These are phyloP conservation scores for Gaeumannomyces sp. DNA, from an alignment of 2,329 filamentous ascomycete species.

Conservation along the genomic window DNA sequence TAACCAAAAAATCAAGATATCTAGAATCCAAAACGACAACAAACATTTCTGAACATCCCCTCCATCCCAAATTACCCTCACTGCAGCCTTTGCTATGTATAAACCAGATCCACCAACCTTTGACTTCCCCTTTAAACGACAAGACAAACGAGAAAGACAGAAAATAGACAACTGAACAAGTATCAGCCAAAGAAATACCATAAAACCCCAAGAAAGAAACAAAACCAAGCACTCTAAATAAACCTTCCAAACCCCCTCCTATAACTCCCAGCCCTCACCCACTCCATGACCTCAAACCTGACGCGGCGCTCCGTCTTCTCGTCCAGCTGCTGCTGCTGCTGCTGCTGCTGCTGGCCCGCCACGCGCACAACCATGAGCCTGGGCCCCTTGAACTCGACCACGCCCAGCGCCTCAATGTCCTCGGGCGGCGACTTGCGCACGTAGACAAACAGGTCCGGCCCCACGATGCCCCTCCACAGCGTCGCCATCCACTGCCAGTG, in stretches of 20 bases:
- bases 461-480: slow-evolving; percentile 81
- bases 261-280: slow-evolving; percentile 50
- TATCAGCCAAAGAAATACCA: not conserved
- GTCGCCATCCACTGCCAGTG: slow-evolving; percentile 98
- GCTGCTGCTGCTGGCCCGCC: slow-evolving; percentile 12
- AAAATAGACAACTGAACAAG: not conserved
- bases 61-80: too few relatives aligned
- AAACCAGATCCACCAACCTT: too few relatives aligned
- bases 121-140: too few relatives aligned
- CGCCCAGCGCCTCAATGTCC: slow-evolving; percentile 24
- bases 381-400: slow-evolving; percentile 53
- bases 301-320: slow-evolving; percentile 68
- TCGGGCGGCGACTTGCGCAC: slow-evolving; percentile 33
- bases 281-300: slow-evolving; percentile 84
- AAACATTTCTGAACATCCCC: too few relatives aligned
- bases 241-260: slow-evolving; percentile 1
- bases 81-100: too few relatives aligned
- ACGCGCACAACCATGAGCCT: slow-evolving; percentile 50
- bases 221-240: not conserved
- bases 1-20: too few relatives aligned
- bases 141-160: too few relatives aligned
- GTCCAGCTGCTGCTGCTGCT: slow-evolving; percentile 38
- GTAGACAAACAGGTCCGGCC: slow-evolving; percentile 73
- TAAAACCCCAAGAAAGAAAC: not conserved
- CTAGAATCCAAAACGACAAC: too few relatives aligned